These are phyloP conservation scores for Acanthamoeba castellanii DNA, from an alignment of 208 protist species.

Conservation along the genomic window DNA sequence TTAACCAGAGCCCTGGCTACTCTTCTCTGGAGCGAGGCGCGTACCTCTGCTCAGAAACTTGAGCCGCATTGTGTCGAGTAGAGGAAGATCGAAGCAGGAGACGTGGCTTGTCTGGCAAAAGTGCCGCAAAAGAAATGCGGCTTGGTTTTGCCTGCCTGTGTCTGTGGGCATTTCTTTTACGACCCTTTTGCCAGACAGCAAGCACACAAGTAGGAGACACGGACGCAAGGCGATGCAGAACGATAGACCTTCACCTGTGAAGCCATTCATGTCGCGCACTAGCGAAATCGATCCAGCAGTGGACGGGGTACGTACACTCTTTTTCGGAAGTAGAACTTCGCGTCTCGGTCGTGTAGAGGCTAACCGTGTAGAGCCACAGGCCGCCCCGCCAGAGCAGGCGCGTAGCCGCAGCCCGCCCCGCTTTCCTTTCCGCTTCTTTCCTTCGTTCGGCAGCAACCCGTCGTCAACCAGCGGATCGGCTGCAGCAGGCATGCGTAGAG, in stretches of 20 bases:
- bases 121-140: too few relatives aligned
- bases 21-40: neutral
- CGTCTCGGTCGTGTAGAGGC: neutral
- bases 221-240: neutral
- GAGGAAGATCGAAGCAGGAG: too few relatives aligned
- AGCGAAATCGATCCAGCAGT: neutral
- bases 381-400: neutral
- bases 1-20: neutral
- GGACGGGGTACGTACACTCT: neutral
- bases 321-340: neutral
- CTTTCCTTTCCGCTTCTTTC: constrained; percentile 6
- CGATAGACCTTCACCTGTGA: neutral
- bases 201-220: neutral
- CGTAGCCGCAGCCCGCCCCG: neutral
- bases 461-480: neutral
- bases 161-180: neutral
- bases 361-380: neutral
- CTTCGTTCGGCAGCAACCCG: neutral
- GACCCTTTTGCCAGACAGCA: neutral
- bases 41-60: constrained; percentile 33
- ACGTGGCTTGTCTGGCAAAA: too few relatives aligned
- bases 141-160: neutral
- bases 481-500: neutral
- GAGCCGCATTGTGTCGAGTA: neutral
- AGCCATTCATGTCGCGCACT: neutral